Base-by-base conservation (phyloP, 208 protist species). In the Trypanosomatidae sp. region DNA sequence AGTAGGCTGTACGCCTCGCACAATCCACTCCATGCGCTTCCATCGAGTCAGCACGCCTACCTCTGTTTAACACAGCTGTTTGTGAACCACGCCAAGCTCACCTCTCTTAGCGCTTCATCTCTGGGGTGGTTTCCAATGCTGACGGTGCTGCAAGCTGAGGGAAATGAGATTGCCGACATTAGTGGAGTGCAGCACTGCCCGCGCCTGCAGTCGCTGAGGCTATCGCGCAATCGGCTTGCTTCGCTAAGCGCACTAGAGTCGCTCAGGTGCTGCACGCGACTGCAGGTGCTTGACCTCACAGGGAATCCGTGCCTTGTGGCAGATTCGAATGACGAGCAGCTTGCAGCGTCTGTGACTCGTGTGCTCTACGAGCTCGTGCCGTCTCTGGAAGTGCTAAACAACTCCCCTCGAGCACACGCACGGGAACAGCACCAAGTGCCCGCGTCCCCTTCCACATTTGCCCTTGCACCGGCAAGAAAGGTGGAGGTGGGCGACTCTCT, bases 41-140 rank as follows among this genome's bases (percentile, higher is more conserved):
- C 71, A 3, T 19, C 46, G 12, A 43, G n/a, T 0, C 46, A 9
- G 25, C 46, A 53, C 36, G 74, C 74, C 9, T 84, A 86, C 41
- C 36, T 74, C 33, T 93, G 85, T 47, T 71, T 97, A 3, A 84
- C 78, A 19, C 84, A 95, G 62, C 80, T 97, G 6, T 95, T 94
- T 68, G 64, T 95, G 13, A 95, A 93, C 69, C 70, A 89, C 65
- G 87, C 86, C 62, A 50, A 66, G 22, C 77, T 97, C 33, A 74
- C 75, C 28, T 44, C 58, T 0, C 67, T 95, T 4, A 55, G 72
- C 13, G 65, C 46, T 39, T 75, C 79, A 7, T 53, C 62, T 33
- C 80, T 91, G 52, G 59, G 78, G 43, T 91, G 79, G 85, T 75
- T 95, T 62, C 93, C 93, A 33, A 65, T 90, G 33, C 77, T 97